phyloP scores from a whole-genome alignment of 371 early-diverging fungal genomes.

The Mucor piriformis region DNA sequence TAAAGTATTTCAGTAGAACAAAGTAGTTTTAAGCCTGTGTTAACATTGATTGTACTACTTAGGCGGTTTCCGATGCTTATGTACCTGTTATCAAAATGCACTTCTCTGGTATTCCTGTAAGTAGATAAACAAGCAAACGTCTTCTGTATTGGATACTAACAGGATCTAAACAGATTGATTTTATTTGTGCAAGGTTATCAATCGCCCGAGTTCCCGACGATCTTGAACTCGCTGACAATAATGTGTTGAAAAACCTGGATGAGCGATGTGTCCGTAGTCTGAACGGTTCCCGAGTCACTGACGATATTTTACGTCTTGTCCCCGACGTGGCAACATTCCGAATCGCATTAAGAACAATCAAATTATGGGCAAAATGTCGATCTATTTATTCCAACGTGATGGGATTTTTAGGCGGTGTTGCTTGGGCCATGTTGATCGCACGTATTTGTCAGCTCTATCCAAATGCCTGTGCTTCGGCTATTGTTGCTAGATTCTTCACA shows the following conservation, averaged over 20 bases:
- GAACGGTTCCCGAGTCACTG: slow-evolving; percentile 99
- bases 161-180: slow-evolving; percentile 80
- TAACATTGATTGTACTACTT: slow-evolving; percentile 18
- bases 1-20: neutral
- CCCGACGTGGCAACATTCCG: slow-evolving; percentile 93
- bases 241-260: slow-evolving; percentile 89
- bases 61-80: slow-evolving; percentile 89
- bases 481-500: slow-evolving; percentile 92
- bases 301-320: slow-evolving; percentile 96
- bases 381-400: slow-evolving; percentile 96
- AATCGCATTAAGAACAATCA: slow-evolving; percentile 93
- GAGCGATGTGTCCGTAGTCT: slow-evolving; percentile 93
- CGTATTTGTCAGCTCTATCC: slow-evolving; percentile 98
- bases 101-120: slow-evolving; percentile 88
- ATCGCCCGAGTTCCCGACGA: slow-evolving; percentile 83
- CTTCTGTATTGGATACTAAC: neutral
- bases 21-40: neutral
- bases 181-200: slow-evolving; percentile 91
- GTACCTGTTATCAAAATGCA: slow-evolving; percentile 98
- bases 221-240: slow-evolving; percentile 88
- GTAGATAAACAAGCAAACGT: slow-evolving; percentile 10
- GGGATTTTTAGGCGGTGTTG: slow-evolving; percentile 99
- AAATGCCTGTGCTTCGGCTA: slow-evolving; percentile 85
- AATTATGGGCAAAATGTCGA: slow-evolving; percentile 98
- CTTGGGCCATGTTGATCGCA: slow-evolving; percentile 99